These are phyloP conservation scores for Colletotrichum destructivum DNA, from an alignment of 2,329 filamentous ascomycete species.

Conservation along the genomic window DNA sequence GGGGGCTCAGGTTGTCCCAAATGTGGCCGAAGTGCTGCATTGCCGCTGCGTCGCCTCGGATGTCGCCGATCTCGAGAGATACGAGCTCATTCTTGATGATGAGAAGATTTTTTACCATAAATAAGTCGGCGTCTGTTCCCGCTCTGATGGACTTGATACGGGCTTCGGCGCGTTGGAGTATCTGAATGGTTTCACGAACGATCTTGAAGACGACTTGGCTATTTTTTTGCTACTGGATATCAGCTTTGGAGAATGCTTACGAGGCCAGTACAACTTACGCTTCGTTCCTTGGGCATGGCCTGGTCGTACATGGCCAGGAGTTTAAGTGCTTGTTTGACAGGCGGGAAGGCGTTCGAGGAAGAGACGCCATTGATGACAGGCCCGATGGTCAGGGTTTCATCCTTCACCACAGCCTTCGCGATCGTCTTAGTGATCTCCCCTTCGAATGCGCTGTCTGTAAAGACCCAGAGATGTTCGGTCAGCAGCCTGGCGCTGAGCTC, in stretches of 20 bases:
- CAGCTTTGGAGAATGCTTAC: background rate
- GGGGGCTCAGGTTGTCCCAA: slow-evolving; percentile 74
- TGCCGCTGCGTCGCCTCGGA: slow-evolving; percentile 65
- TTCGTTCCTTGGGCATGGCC: slow-evolving; percentile 75
- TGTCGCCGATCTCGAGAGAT: slow-evolving; percentile 90
- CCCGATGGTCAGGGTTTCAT: slow-evolving; percentile 65
- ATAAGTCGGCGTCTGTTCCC: slow-evolving; percentile 84
- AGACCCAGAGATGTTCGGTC: slow-evolving; percentile 71
- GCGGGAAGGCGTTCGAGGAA: slow-evolving; percentile 71
- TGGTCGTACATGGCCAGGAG: slow-evolving; percentile 75
- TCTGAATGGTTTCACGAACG: slow-evolving; percentile 89
- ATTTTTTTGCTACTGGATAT: slow-evolving; percentile 59
- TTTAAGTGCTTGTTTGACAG: slow-evolving; percentile 71
- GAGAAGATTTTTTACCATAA: slow-evolving; percentile 94
- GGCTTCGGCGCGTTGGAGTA: slow-evolving; percentile 82
- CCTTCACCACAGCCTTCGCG: slow-evolving; percentile 62
- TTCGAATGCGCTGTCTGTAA: slow-evolving; percentile 69
- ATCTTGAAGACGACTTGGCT: slow-evolving; percentile 76
- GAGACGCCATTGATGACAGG: slow-evolving; percentile 64
- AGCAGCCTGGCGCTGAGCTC: slow-evolving; percentile 71
- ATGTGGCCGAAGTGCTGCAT: slow-evolving; percentile 77
- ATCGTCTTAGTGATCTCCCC: slow-evolving; percentile 70
- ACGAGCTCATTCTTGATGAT: slow-evolving; percentile 97
- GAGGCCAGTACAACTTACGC: slow-evolving; percentile 59
- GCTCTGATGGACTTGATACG: slow-evolving; percentile 75